A percentile compares a stretch with the other conserved stretches of the same genome.
Conservation (phyloP, 75 land plant species). For the Chamaecyparis obtusa region DNA sequence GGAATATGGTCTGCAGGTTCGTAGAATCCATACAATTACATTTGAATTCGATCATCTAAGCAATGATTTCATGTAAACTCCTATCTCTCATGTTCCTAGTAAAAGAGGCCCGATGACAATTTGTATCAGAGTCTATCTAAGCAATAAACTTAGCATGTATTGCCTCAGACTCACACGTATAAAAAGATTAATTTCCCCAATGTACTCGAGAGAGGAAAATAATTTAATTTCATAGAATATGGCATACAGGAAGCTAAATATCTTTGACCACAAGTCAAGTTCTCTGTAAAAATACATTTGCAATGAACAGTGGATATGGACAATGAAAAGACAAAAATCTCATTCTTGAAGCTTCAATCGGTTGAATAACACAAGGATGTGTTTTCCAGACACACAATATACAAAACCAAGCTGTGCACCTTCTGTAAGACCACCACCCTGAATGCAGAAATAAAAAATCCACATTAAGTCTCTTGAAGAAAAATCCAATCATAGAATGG, state of each 20-base stretch:
- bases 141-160: background rate
- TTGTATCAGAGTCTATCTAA: background rate
- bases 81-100: background rate
- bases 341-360: slow-evolving; percentile 73
- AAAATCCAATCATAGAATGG: background rate
- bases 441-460: slow-evolving; percentile 7
- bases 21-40: background rate
- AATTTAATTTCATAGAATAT: background rate
- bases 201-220: background rate
- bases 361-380: slow-evolving; percentile 84
- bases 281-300: background rate
- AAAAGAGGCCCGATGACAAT: background rate
- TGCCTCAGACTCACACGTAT: background rate
- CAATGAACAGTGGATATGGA: background rate
- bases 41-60: background rate
- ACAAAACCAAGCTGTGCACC: slow-evolving; percentile 95
- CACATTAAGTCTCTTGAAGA: background rate
- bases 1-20: background rate
- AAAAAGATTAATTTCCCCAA: background rate
- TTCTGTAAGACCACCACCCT: slow-evolving; percentile 63
- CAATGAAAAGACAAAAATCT: slow-evolving; percentile 12
- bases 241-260: background rate
- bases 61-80: background rate
- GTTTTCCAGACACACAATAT: slow-evolving; percentile 80
- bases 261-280: background rate